These are phyloP conservation scores for Botryotinia convoluta DNA, from an alignment of 2,329 filamentous ascomycete genomes.

Conservation along the genomic window DNA sequence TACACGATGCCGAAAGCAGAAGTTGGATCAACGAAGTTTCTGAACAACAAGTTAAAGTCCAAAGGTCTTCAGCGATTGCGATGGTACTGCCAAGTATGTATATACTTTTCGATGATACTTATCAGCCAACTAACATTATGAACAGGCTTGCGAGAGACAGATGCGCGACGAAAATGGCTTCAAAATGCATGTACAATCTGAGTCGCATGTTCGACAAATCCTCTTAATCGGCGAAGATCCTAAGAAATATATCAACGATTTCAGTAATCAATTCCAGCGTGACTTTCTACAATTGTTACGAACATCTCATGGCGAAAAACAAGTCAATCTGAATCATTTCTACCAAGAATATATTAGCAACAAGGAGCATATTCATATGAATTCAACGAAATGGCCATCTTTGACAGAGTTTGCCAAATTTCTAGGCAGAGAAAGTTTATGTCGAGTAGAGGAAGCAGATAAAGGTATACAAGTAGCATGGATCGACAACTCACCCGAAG, in stretches of 20 bases:
- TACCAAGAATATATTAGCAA: slow-evolving; percentile 92
- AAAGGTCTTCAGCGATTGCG: slow-evolving; percentile 75
- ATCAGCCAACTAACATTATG: slow-evolving; percentile 19
- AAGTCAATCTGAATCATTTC: slow-evolving; percentile 84
- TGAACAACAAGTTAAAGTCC: slow-evolving; percentile 87
- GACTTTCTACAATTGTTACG: slow-evolving; percentile 76
- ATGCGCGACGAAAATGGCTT: slow-evolving; percentile 86
- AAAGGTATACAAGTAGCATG: slow-evolving; percentile 85
- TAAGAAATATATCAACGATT: slow-evolving; percentile 79
- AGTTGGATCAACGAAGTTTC: slow-evolving; percentile 84
- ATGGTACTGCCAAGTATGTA: slow-evolving; percentile 78
- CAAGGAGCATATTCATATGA: slow-evolving; percentile 90
- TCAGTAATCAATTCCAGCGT: slow-evolving; percentile 73
- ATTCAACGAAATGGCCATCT: slow-evolving; percentile 83
- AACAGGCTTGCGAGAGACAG: slow-evolving; percentile 70
- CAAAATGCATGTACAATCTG: slow-evolving; percentile 86
- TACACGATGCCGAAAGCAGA: slow-evolving; percentile 85
- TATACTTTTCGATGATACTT: not conserved
- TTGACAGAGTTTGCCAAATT: slow-evolving; percentile 88
- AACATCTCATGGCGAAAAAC: slow-evolving; percentile 88
- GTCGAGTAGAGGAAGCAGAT: slow-evolving; percentile 82
- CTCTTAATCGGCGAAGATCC: slow-evolving; percentile 83
- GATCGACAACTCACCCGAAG: slow-evolving; percentile 89
- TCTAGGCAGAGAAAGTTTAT: slow-evolving; percentile 82
- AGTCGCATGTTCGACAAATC: slow-evolving; percentile 88